phyloP scores from a whole-genome alignment of 108 stramenopile genomes.

The Skeletonema grethae region DNA sequence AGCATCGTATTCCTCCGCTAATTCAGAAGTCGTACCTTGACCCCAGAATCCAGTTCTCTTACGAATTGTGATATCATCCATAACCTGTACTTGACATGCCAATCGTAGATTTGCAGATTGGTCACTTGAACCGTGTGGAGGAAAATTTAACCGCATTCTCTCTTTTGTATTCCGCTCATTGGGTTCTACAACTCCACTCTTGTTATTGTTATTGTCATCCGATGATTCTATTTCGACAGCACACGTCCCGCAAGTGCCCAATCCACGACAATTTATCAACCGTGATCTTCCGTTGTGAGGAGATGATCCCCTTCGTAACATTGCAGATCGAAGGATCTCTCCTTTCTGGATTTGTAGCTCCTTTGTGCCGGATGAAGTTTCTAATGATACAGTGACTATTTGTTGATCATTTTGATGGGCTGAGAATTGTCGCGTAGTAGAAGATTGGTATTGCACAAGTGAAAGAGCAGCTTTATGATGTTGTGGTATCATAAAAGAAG shows the following conservation, averaged over 20 bases:
- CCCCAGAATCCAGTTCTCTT: slow-evolving; percentile 77
- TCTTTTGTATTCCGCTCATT: slow-evolving; percentile 46
- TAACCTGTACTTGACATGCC: slow-evolving; percentile 65
- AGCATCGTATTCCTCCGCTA: slow-evolving; percentile 27
- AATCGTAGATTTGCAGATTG: slow-evolving; percentile 45
- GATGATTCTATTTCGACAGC: slow-evolving; percentile 56
- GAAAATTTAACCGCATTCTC: slow-evolving; percentile 54
- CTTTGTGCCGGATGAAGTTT: slow-evolving; percentile 30
- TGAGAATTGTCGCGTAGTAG: background rate
- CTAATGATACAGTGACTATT: slow-evolving; percentile 13
- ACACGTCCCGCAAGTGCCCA: slow-evolving; percentile 76
- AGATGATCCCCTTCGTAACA: slow-evolving; percentile 41
- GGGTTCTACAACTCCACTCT: slow-evolving; percentile 33
- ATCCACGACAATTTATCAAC: slow-evolving; percentile 71
- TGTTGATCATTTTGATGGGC: background rate
- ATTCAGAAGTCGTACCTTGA: slow-evolving; percentile 26
- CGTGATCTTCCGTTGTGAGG: slow-evolving; percentile 65
- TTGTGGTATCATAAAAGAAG: background rate
- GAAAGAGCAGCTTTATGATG: background rate
- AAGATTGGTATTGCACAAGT: background rate
- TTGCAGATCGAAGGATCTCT: slow-evolving; percentile 59
- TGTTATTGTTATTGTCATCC: background rate
- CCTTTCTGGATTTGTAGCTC: slow-evolving; percentile 44
- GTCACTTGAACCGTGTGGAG: slow-evolving; percentile 53
- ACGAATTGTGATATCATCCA: slow-evolving; percentile 48